phyloP scores from a whole-genome alignment of 192 early-diverging fungal genomes.

The Haplosporangium gracile region DNA sequence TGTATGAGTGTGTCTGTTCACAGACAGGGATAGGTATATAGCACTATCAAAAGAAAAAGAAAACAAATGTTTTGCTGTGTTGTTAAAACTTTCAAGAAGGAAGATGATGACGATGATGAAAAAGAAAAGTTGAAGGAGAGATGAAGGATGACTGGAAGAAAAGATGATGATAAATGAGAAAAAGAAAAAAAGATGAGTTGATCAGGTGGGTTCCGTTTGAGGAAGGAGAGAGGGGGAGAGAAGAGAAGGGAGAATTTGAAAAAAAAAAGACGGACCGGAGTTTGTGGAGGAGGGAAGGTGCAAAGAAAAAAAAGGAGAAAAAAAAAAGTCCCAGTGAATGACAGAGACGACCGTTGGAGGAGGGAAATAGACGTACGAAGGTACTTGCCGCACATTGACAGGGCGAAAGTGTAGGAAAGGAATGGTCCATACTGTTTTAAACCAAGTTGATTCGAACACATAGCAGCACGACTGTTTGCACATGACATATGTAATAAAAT shows the following conservation, averaged over 20 bases:
- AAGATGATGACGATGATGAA: background rate
- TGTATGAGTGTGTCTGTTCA: background rate
- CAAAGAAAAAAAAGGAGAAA: background rate
- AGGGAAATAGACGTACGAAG: too few species aligned
- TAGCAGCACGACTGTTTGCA: too few species aligned
- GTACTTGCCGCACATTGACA: too few species aligned
- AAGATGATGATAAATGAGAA: background rate
- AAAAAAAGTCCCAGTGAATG: background rate
- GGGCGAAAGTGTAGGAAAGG: background rate
- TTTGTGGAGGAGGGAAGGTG: background rate
- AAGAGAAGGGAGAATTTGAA: background rate
- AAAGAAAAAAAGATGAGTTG: background rate
- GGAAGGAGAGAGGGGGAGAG: background rate
- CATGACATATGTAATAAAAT: too few species aligned
- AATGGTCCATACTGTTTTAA: too few species aligned
- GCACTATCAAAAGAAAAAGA: background rate
- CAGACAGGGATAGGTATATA: background rate
- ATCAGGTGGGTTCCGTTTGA: background rate
- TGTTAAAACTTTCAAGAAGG: background rate
- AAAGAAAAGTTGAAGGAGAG: background rate
- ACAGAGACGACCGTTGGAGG: background rate
- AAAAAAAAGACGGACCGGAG: background rate
- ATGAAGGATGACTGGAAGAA: background rate
- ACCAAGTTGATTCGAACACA: too few species aligned
- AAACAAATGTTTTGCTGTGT: background rate